Percentiles rank a stretch among this genome's conserved stretches.
These are phyloP conservation scores for Coemansia sp. DNA, from an alignment of 192 early-diverging fungal genomes.

Conservation along the genomic window DNA sequence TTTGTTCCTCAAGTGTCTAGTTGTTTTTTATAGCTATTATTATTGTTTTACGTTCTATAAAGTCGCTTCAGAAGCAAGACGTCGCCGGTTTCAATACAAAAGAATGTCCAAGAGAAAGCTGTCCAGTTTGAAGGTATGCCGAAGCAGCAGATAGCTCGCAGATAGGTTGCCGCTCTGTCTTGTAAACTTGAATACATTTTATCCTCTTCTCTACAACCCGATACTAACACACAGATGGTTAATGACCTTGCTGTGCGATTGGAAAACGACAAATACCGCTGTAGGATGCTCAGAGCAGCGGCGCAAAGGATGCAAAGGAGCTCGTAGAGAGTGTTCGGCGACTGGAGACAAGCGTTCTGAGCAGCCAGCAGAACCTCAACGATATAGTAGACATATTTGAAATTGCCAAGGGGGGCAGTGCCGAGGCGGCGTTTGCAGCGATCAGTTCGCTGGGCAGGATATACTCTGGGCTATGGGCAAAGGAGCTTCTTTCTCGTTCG, in stretches of 20 bases:
- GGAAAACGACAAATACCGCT: no score
- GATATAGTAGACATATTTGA: conserved; percentile 63
- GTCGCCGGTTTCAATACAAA: no score
- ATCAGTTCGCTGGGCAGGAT: conserved; percentile 72
- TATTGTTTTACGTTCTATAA: no score
- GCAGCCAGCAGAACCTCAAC: conserved; percentile 70
- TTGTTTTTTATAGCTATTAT: no score
- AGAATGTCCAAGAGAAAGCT: conserved; percentile 33
- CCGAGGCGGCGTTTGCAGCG: conserved; percentile 63
- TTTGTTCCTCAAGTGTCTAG: no score
- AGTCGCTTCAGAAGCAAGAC: conserved; percentile 4
- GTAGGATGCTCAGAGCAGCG: neutral
- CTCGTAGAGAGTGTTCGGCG: conserved; percentile 46
- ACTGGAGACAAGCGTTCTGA: conserved; percentile 63
- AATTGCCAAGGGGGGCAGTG: conserved; percentile 41
- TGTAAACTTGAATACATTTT: no score
- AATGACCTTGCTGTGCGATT: neutral
- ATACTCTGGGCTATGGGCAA: conserved; percentile 54
- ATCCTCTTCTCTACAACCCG: no score
- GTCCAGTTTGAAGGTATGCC: neutral
- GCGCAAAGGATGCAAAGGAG: conserved; percentile 10
- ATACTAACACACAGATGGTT: no score
- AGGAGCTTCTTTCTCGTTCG: conserved; percentile 24
- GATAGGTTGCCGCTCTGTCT: no score
- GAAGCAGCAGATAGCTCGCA: no score